Evolutionary conservation across 306 rosid genomes (phyloP).

Genomic region (Lotus japonicus): DNA sequence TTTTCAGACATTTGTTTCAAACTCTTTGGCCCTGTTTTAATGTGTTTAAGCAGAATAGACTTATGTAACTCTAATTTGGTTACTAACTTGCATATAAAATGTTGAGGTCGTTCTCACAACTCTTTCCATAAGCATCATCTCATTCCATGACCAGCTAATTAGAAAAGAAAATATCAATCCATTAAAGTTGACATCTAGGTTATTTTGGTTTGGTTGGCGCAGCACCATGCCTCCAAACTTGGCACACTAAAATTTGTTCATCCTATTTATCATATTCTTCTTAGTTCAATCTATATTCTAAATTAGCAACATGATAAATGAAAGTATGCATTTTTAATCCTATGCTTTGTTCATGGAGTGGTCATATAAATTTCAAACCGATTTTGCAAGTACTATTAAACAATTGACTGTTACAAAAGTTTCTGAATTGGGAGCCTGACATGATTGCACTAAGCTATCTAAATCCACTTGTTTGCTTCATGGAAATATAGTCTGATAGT

Average conservation of each 20-base stretch:
- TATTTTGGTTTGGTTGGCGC: not conserved
- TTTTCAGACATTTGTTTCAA: not conserved
- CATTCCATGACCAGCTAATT: not conserved
- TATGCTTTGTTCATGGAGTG: not conserved
- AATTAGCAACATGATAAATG: not conserved
- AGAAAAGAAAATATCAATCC: not conserved
- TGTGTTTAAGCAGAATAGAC: not conserved
- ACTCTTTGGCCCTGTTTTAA: slow-evolving; percentile 7
- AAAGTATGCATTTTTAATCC: not conserved
- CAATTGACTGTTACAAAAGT: not conserved
- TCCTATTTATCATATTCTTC: not conserved
- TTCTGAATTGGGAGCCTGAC: not conserved
- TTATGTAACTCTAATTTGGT: not conserved
- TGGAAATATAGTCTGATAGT: not conserved
- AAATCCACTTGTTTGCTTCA: not conserved
- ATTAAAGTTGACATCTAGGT: not conserved
- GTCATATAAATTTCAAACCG: too few species aligned
- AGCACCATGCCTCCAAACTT: not conserved
- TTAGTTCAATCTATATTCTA: not conserved
- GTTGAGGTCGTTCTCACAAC: not conserved
- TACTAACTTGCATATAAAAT: not conserved
- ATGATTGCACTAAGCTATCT: slow-evolving; percentile 15
- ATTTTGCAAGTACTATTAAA: not conserved
- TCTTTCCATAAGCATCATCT: not conserved
- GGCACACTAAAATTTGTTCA: not conserved